Percentiles rank a stretch among this genome's conserved stretches.
phyloP scores from a whole-genome alignment of 768 basidiomycete genomes.

The Phlegmacium glaucopus region DNA sequence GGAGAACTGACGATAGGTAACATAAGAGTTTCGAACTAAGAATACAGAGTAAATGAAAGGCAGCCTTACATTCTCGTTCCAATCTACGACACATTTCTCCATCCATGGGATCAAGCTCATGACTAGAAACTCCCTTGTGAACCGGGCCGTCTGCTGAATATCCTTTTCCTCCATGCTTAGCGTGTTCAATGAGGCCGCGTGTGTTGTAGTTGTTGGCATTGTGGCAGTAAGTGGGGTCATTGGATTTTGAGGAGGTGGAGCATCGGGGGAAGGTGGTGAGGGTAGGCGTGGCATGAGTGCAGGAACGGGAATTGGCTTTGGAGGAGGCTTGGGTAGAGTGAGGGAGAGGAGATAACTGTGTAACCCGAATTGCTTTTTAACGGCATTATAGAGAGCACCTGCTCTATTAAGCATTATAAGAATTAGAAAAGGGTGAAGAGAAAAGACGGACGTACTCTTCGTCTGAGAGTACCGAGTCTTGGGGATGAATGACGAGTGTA shows the following conservation, averaged over 20 bases:
- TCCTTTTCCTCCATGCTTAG: conserved; percentile 66
- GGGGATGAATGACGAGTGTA: conserved; percentile 75
- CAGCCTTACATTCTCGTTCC: conserved; percentile 77
- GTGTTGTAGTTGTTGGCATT: conserved; percentile 18
- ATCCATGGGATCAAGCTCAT: conserved; percentile 95
- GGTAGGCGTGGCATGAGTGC: conserved; percentile 67
- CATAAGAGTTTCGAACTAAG: background rate
- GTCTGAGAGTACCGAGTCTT: conserved; percentile 62
- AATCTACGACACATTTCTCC: conserved; percentile 90
- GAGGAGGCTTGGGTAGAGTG: conserved; percentile 56
- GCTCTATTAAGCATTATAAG: conserved; percentile 43
- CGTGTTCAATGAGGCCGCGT: conserved; percentile 32
- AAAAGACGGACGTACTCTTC: conserved; percentile 62
- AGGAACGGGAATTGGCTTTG: conserved; percentile 66
- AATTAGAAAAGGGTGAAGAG: background rate
- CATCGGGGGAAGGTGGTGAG: conserved; percentile 37
- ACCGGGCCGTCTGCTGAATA: conserved; percentile 69
- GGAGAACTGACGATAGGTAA: conserved; percentile 60
- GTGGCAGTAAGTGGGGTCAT: conserved; percentile 16
- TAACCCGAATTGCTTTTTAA: conserved; percentile 83
- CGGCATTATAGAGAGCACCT: conserved; percentile 76
- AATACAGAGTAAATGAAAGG: background rate
- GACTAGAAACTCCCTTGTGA: conserved; percentile 83
- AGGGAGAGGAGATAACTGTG: conserved; percentile 72
- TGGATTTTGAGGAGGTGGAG: conserved; percentile 16